These are phyloP conservation scores for Bacidia rubella DNA, from an alignment of 495 filamentous ascomycete species.

Conservation along the genomic window DNA sequence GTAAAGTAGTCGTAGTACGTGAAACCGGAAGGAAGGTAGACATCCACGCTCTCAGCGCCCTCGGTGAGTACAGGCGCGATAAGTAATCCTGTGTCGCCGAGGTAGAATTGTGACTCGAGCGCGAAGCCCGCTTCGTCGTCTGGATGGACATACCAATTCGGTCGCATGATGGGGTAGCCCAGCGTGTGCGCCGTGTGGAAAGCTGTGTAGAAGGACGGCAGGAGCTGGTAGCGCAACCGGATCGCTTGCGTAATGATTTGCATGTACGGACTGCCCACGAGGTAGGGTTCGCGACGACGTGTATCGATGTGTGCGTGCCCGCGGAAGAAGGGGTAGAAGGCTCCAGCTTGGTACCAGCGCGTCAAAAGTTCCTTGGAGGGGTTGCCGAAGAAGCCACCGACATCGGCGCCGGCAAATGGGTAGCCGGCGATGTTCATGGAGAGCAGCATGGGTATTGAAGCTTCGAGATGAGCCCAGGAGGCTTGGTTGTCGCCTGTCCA, in stretches of 20 bases:
- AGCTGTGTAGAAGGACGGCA: constrained; percentile 75
- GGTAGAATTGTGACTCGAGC: constrained; percentile 86
- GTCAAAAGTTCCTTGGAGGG: constrained; percentile 79
- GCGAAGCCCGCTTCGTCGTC: constrained; percentile 72
- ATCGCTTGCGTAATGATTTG: constrained; percentile 78
- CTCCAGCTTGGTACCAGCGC: constrained; percentile 92
- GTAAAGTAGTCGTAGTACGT: constrained; percentile 92
- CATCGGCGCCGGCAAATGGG: constrained; percentile 90
- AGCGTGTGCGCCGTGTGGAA: constrained; percentile 59
- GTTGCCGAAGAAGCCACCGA: constrained; percentile 97
- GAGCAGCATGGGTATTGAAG: constrained; percentile 81
- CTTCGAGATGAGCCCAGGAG: constrained; percentile 77
- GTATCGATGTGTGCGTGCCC: constrained; percentile 97
- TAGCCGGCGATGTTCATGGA: constrained; percentile 84
- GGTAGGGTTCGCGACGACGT: constrained; percentile 84
- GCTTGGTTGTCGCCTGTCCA: constrained; percentile 98
- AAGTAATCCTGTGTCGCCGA: constrained; percentile 73
- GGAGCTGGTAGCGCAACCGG: constrained; percentile 72
- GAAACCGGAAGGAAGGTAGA: constrained; percentile 78
- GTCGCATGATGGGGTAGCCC: constrained; percentile 77
- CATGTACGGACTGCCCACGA: constrained; percentile 71
- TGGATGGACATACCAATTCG: constrained; percentile 85
- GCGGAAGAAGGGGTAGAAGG: constrained; percentile 98
- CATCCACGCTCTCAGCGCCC: constrained; percentile 52
- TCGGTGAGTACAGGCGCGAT: constrained; percentile 76